Conservation (phyloP, 192 early-diverging fungal genomes). For the Allomyces arbusculus region DNA sequence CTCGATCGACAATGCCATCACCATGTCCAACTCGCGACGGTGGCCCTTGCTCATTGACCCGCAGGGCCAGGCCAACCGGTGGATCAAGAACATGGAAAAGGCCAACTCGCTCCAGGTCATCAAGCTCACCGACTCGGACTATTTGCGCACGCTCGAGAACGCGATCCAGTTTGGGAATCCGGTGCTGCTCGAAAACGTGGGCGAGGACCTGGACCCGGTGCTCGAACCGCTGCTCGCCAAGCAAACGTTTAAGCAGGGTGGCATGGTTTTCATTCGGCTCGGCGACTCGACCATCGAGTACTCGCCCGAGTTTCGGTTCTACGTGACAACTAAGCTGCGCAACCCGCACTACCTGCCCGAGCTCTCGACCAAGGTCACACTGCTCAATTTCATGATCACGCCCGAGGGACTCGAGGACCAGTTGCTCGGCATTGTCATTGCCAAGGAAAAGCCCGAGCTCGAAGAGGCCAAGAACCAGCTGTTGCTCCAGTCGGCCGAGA, state of each 20-base stretch:
- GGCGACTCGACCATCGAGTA: constrained; percentile 43
- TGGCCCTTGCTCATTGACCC: constrained; percentile 98
- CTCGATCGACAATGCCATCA: constrained; percentile 95
- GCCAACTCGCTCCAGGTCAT: constrained; percentile 74
- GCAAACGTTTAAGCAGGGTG: constrained; percentile 38
- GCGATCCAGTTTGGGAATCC: constrained; percentile 39
- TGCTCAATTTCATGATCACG: constrained; percentile 50
- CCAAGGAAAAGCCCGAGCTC: constrained; percentile 38
- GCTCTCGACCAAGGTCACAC: constrained; percentile 34
- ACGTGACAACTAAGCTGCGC: constrained; percentile 44
- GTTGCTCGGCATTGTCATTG: constrained; percentile 40
- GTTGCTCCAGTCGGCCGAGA: constrained; percentile 36
- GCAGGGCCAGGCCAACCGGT: constrained; percentile 73
- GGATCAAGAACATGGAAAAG: constrained; percentile 68
- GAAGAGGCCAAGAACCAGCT: constrained; percentile 48
- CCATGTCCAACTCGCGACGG: constrained; percentile 80
- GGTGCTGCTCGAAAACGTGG: constrained; percentile 43
- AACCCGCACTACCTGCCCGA: constrained; percentile 47
- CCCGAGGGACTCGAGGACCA: constrained; percentile 44
- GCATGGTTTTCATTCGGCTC: constrained; percentile 30
- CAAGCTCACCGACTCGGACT: constrained; percentile 80
- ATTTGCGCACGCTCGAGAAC: constrained; percentile 34
- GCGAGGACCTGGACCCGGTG: constrained; percentile 43
- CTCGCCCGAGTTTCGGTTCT: constrained; percentile 27
- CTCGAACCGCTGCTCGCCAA: constrained; percentile 37